These are phyloP conservation scores for Alisma plantagoaquatica DNA, from an alignment of 106 monocot species.

Conservation along the genomic window DNA sequence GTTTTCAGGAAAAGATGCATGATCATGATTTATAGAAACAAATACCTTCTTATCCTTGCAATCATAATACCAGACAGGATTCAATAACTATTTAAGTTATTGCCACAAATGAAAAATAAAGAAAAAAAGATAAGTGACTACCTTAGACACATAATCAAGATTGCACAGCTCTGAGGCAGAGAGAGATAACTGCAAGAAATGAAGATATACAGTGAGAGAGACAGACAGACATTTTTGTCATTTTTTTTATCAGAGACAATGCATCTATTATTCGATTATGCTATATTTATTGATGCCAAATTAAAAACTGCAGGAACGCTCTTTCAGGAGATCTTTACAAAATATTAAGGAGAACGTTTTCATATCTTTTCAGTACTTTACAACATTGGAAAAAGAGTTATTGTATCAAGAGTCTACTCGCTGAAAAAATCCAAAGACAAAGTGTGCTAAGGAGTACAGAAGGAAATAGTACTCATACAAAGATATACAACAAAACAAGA, in stretches of 20 bases:
- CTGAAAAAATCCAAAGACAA: too few relatives aligned
- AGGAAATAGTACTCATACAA: too few relatives aligned
- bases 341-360: too few relatives aligned
- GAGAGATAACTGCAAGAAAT: conserved; percentile 29
- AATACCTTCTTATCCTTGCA: neutral
- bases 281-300: too few relatives aligned
- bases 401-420: too few relatives aligned
- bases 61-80: neutral
- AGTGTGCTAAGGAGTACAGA: too few relatives aligned
- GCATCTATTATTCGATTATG: neutral
- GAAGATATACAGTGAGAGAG: neutral
- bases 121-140: conserved; percentile 9
- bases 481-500: too few relatives aligned
- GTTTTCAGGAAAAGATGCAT: neutral
- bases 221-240: neutral
- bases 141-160: conserved; percentile 43
- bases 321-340: too few relatives aligned
- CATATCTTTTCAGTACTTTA: too few relatives aligned
- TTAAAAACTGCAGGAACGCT: neutral
- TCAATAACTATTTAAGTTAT: neutral
- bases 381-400: too few relatives aligned
- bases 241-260: neutral
- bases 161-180: conserved; percentile 43
- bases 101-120: neutral
- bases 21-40: neutral